Base-by-base conservation (phyloP, 164 flowering plant species). In the Stephania cephalantha region DNA sequence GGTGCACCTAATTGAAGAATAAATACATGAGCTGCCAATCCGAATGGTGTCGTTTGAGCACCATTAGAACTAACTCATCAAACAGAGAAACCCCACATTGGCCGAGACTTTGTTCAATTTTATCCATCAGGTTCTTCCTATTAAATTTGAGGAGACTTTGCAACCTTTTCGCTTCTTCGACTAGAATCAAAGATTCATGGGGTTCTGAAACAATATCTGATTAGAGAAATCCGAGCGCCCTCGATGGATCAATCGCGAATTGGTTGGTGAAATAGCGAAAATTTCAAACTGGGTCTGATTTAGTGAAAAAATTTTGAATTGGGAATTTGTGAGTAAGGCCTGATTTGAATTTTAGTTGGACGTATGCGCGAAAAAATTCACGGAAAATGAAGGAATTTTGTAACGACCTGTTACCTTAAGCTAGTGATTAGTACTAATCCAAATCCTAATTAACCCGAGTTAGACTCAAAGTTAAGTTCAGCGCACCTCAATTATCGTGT, bases 1-100 rank as follows among this genome's bases (percentile, higher is more conserved):
- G 79, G 29, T 70, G 71, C 0, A 83, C 93, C 96, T 91, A 93
- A 20, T 83, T 80, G 85, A 90, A 95, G 89, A 93, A 91, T 2
- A 64, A 58, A 46, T 78, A 81, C 31, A 97, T 92, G 2, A 85
- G 83, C 79, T 78, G 83, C 97, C 97, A 93, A 63, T 95, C 94
- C 1, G 90, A 88, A 20, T 84, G 85, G 70, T 85, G 88, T 46
- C 98, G 79, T 45, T 75, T 81, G 46, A 95, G 87, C 69, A 95
- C 90, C 48, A 84, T 77, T n/a, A 90, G 65, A 22, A 88, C 88
- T 46, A 93, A 80, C n/a, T 84, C 88, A 8, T 92, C 90, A 1
- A 77, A 81, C 52, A 91, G 31, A 1, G 30, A 17, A n/a, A 86
- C 17, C 66, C 74, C 78, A 66, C 80, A 84, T 29, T 68, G 73